Base-by-base conservation (phyloP, 2,329 filamentous ascomycete species). In the Cylindrodendrum hubeiense region DNA sequence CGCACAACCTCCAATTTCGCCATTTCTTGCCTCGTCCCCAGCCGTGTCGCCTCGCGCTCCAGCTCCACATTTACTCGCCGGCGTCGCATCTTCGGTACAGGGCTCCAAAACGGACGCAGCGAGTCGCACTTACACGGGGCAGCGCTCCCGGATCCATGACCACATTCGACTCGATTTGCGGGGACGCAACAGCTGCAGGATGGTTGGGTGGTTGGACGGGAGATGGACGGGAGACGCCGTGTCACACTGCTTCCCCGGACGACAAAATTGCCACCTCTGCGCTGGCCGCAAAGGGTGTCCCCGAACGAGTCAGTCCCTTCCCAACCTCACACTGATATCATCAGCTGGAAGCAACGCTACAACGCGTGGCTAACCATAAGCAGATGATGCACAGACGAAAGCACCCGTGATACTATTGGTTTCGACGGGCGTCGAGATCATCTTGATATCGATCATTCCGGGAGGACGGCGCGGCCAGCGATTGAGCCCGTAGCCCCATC, bases 231-330 rank as follows among this genome's bases (percentile, higher is more conserved):
- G 67, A 70, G 65, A 63, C 62, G 62, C 60, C 52, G 59, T 67
- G 68, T 61, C 60, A 66, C 63, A 21, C 19, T 59, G 62, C 60
- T 70, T 74, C 71, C 68, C 69, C 68, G 39, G 72, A 67, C 65
- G 66, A 64, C 33, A 22, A 63, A 55, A 56, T 67, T 58, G 34
- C 52, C 43, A 50, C 52, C 8, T 41, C 19, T 49, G 26, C 26
- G 7, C 19, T 13, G n/a, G 63, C 52, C 28, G 47, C 28, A 33
- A 33, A 58, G 52, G 24, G 52, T 50, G 26, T 43, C 15, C 33
- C 34, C 21, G 9, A 57, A 61, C 57, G 57, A 67, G 64, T 61
- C 63, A 68, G 58, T 34, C n/a, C 46, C 63, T 57, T 37, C 30
- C 34, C 44, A 59, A 24, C 26, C 43, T 41, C 50, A 46, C 37